Evolutionary conservation across 2,329 filamentous ascomycete genomes (phyloP), one percentile per base, ranked within the genome.

Genomic region (Venturia asperata): DNA sequence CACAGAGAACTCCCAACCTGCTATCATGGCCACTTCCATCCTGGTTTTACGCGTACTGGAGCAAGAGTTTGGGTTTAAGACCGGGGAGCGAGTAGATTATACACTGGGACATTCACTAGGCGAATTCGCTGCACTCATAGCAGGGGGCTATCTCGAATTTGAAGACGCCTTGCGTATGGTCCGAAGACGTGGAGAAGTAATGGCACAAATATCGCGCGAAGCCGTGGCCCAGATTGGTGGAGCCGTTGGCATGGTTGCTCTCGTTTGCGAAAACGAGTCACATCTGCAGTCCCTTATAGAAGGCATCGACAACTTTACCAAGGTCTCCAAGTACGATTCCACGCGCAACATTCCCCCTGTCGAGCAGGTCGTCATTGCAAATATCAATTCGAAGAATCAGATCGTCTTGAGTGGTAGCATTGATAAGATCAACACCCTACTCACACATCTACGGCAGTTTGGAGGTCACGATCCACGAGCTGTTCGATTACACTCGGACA

Each of bases 301-400:
- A 65, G 87, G 89, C 2, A 90, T 96, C 67, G 82, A 88, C 72
- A 88, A 90, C 68, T 96, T 96, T 70, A 83, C 95, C 19, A 88
- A 87, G 19, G 85, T 89, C 69, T 80, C 83, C 66, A 88, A 88
- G 72, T 83, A 83, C 64, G 88, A 92, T 73, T 87, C 84, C 70
- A 83, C 82, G 67, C 81, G 86, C 68, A 83, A 89, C 69, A 77
- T 87, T 39, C 88, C 90, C 21, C 85, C 91, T 3, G 91, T 95
- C 64, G 85, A 94, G 72, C 90, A 96, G 76, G 92, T 97, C 62
- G 81, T 89, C 69, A 92, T 97, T 70, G 93, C 92, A 67, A 97
- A 97, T 76, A 87, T 96, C 77, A 97, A 97, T 78, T 91, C 88
- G 75, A 94, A 92, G 79, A 96, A 96, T 74, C 93, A 97, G 78